Evolutionary conservation across 208 protist genomes (phyloP), one percentile per base, ranked within the genome.

Genomic region (Acanthamoeba castellanii): DNA sequence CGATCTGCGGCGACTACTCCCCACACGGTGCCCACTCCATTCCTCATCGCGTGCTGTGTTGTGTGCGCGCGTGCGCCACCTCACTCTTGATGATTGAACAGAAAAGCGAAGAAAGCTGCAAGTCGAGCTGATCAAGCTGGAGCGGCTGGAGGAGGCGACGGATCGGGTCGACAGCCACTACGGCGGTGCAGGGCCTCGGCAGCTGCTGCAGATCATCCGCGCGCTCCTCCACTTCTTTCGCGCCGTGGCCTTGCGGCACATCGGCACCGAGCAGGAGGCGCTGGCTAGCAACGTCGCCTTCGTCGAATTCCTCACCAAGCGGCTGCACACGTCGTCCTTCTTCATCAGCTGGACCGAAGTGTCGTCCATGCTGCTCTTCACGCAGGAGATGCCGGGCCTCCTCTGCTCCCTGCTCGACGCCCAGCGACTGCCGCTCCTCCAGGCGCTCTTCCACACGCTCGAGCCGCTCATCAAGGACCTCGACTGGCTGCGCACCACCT

Each of bases 131-230:
- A 3, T 42, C 50, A 88, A 88, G 81, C 50, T 88, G 50, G 18
- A 64, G 27, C 16, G n/a, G 34, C 30, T 88, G 20, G 81, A 88
- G 45, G 81, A 88, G 16, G 81, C 81, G 7, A 88, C 34, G 18
- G 50, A 42, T 22, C 16, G 30, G 50, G 81, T 50, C 25, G 81
- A 88, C 14, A 6, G 11, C 27, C 81, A 64, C 50, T 88, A 55
- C 30, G 16, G 81, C 20, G 47, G 50, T 1, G 22, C 81, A 45
- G 42, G 42, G 25, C 74, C 74, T 34, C 74, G 74, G 18, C 81
- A 88, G 81, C 81, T 88, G 81, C 25, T 88, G 50, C 81, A 88
- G 52, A 88, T 88, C 81, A 9, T 88, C 30, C 81, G 81, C n/a
- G 42, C 50, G 14, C 2, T 88, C 3, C 20, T 45, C 13, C 47